These are phyloP conservation scores for Gaeumannomyces tritici DNA, from an alignment of 2,329 filamentous ascomycete species.

Conservation along the genomic window DNA sequence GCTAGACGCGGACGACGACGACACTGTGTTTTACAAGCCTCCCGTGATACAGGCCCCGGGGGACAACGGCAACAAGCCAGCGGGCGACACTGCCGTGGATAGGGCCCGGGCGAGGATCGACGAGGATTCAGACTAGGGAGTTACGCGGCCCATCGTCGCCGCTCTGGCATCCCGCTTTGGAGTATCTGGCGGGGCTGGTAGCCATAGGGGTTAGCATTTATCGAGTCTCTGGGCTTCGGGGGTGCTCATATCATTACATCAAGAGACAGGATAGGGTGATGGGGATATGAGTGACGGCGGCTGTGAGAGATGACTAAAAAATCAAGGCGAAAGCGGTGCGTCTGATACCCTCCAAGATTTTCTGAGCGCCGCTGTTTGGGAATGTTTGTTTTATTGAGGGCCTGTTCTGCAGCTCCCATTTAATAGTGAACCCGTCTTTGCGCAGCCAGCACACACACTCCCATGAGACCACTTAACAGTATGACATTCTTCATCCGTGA, in stretches of 20 bases:
- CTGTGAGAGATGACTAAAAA: not conserved
- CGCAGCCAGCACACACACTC: not conserved
- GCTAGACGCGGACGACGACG: conserved; percentile 87
- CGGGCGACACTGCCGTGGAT: conserved; percentile 50
- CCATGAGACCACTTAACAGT: not conserved
- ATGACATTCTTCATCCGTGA: not conserved
- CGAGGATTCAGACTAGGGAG: conserved; percentile 46
- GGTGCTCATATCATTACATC: too few relatives aligned
- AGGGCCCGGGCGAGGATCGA: conserved; percentile 48
- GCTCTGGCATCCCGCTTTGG: not conserved
- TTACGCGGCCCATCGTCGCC: not conserved
- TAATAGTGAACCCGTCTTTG: not conserved
- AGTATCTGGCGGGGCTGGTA: not conserved
- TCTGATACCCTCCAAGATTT: not conserved
- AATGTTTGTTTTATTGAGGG: too few relatives aligned
- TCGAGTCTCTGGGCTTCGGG: not conserved
- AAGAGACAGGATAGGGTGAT: too few relatives aligned
- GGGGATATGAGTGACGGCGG: too few relatives aligned
- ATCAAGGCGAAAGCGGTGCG: not conserved
- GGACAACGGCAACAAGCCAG: conserved; percentile 27
- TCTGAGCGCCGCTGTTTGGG: too few relatives aligned
- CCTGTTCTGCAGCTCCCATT: not conserved
- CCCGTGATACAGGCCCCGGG: conserved; percentile 40
- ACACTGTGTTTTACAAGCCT: conserved; percentile 54
- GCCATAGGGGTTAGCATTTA: not conserved